Base-by-base conservation (phyloP, 2,329 filamentous ascomycete species). In the Mollisiaceae sp. region DNA sequence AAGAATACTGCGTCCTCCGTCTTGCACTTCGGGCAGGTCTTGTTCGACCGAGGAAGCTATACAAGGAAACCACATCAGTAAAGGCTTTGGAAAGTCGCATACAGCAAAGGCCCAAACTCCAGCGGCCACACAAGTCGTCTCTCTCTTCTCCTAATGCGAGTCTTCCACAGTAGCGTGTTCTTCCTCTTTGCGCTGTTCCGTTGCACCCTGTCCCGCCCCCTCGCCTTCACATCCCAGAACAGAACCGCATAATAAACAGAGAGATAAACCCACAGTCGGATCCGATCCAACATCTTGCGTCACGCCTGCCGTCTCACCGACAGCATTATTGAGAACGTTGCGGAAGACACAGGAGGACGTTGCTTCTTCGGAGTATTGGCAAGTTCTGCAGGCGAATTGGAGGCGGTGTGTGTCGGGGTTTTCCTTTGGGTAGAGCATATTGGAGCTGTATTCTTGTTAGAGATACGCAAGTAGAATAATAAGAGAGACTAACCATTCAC, bases 371-470 rank as follows among this genome's bases (percentile, higher is more conserved):
- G 90, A 92, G 81, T 93, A 97, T 77, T 93, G 90, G 82, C 95
- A 99, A 64, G 94, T 97, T 74, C 94, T 92, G 84, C 95, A 99
- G 70, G 92, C 93, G 81, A 96, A 99, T 83, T 97, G 91, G 72
- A 99, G 89, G 75, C 89, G 90, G 82, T 92, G 92, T 68, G 88
- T 89, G 67, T 89, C 84, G 69, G 90, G 89, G 80, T 99, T 93
- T 83, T 99, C 96, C 81, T 96, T 95, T 59, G 95, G 95, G 77
- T 98, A 98, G 63, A 99, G 85, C 86, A 99, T 91, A 84, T 99
- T 99, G 74, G 94, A 97, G 82, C 89, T 91, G 72, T 54, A 27
- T 47, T 47, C 52, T 32, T 41, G 66, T 75, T 65, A 74, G 75
- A 55, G 63, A 39, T 55, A 59, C n/a, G 24, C 60, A 63, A 57